These are phyloP conservation scores for Neonectria magnoliae DNA, from an alignment of 2,329 filamentous ascomycete species.

Conservation along the genomic window DNA sequence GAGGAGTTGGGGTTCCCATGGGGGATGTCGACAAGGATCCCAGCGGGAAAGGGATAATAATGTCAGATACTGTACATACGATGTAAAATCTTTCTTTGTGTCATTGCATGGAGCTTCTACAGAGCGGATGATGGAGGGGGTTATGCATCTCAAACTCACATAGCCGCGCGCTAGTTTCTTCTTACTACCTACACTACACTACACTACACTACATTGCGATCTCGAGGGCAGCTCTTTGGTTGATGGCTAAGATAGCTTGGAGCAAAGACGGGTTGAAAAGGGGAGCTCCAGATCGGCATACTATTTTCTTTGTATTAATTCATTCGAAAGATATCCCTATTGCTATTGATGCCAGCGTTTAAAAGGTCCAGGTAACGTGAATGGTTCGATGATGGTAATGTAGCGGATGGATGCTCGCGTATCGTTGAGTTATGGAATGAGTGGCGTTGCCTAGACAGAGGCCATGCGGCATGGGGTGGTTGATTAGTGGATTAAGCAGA, in stretches of 20 bases:
- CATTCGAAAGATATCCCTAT: conserved; percentile 25
- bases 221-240: conserved; percentile 6
- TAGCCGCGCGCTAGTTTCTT: conserved; percentile 8
- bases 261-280: conserved; percentile 17
- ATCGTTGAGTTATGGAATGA: neutral
- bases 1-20: conserved; percentile 19
- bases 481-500: neutral
- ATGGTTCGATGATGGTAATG: neutral
- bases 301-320: conserved; percentile 25
- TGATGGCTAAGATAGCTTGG: conserved; percentile 8
- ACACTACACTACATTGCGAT: conserved; percentile 14
- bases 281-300: conserved; percentile 12
- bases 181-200: conserved; percentile 11
- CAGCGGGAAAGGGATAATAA: conserved; percentile 36
- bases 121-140: conserved; percentile 27
- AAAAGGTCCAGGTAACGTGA: neutral
- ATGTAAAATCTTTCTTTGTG: conserved; percentile 38
- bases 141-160: conserved; percentile 13
- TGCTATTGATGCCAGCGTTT: neutral
- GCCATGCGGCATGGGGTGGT: neutral
- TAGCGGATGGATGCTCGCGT: neutral
- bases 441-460: neutral
- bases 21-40: conserved; percentile 9
- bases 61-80: conserved; percentile 46
- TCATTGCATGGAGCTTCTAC: conserved; percentile 28